phyloP scores from a whole-genome alignment of 2,329 filamentous ascomycete genomes.

The Thielaviopsis punctulata region DNA sequence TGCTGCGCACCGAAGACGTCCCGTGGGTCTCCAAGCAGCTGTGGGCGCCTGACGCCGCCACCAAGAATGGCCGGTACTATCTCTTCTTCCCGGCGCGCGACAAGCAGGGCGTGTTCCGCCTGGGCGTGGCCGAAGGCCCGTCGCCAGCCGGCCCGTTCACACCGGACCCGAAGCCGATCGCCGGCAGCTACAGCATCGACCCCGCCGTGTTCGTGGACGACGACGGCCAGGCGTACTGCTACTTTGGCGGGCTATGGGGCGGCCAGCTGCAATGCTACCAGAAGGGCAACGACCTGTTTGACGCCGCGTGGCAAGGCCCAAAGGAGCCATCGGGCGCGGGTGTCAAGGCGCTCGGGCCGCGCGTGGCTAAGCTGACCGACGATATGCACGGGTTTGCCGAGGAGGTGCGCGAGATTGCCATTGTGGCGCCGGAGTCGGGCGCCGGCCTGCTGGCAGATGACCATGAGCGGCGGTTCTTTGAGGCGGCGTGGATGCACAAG shows the following conservation, averaged over 20 bases:
- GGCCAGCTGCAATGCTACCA: slow-evolving; percentile 66
- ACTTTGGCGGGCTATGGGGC: slow-evolving; percentile 69
- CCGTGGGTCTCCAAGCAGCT: slow-evolving; percentile 67
- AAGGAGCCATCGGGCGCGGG: slow-evolving; percentile 41
- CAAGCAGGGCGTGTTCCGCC: slow-evolving; percentile 50
- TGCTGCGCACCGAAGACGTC: slow-evolving; percentile 45
- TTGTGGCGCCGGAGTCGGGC: slow-evolving; percentile 45
- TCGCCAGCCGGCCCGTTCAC: slow-evolving; percentile 52
- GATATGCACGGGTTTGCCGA: slow-evolving; percentile 48
- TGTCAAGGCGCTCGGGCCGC: slow-evolving; percentile 42
- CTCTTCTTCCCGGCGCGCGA: slow-evolving; percentile 65
- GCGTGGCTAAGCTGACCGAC: slow-evolving; percentile 44
- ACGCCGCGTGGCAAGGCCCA: slow-evolving; percentile 34
- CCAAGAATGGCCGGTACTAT: slow-evolving; percentile 51
- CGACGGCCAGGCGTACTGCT: slow-evolving; percentile 27
- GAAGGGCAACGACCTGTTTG: slow-evolving; percentile 34
- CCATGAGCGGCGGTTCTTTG: slow-evolving; percentile 62
- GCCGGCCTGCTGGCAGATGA: slow-evolving; percentile 45
- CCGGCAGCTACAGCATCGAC: slow-evolving; percentile 59
- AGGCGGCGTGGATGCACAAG: slow-evolving; percentile 68
- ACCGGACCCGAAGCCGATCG: slow-evolving; percentile 45
- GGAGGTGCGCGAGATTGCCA: slow-evolving; percentile 40
- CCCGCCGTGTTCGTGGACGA: slow-evolving; percentile 57
- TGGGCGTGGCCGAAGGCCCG: slow-evolving; percentile 51
- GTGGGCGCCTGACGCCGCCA: slow-evolving; percentile 64